Evolutionary conservation across 2,329 filamentous ascomycete genomes (phyloP).

Genomic region (Colletotrichum limetticola): DNA sequence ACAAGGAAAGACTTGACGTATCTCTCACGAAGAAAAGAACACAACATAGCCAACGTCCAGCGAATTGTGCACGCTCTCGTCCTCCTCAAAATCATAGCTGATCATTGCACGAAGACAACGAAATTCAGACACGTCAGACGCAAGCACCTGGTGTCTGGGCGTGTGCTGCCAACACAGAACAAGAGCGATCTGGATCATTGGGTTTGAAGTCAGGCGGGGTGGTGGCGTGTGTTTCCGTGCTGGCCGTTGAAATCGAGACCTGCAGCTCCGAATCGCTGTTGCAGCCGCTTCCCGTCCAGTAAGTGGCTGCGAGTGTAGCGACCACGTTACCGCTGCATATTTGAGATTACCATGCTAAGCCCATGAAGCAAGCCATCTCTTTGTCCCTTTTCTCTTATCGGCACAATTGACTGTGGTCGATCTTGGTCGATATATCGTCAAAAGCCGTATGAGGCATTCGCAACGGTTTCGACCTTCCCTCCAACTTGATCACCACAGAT

Average conservation of each 20-base stretch:
- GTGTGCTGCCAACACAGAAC: constrained; percentile 26
- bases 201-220: constrained; percentile 14
- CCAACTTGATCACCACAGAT: background rate
- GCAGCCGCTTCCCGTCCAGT: constrained; percentile 30
- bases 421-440: constrained; percentile 1
- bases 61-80: background rate
- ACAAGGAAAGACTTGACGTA: background rate
- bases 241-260: constrained; percentile 34
- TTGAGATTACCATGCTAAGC: background rate
- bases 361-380: background rate
- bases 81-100: background rate
- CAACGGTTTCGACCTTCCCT: background rate
- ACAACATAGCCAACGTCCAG: background rate
- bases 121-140: constrained; percentile 31
- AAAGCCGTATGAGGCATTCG: background rate
- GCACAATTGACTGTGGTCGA: background rate
- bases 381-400: background rate
- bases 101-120: background rate
- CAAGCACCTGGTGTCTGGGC: constrained; percentile 22
- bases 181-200: background rate
- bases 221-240: constrained; percentile 28
- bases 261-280: constrained; percentile 35
- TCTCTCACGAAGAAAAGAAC: background rate
- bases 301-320: constrained; percentile 5
- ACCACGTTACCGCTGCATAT: constrained; percentile 11